Percentiles rank a stretch among this genome's conserved stretches.
These are phyloP conservation scores for Xerocomus tenax DNA, from an alignment of 1,284 basidiomycete species.

Conservation along the genomic window DNA sequence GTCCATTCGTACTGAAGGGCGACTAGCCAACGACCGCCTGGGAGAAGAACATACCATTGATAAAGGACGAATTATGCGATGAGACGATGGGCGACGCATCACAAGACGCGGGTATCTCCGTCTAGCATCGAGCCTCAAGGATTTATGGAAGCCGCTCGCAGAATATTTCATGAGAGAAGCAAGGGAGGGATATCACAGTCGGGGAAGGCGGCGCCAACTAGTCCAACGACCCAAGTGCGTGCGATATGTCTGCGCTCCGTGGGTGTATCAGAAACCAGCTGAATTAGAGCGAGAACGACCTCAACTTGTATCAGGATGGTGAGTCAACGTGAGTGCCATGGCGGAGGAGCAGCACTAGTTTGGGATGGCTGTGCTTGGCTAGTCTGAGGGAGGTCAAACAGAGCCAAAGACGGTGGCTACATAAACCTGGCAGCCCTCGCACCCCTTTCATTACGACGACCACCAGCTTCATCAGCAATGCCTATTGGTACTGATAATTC, in stretches of 20 bases:
- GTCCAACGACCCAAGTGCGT: slow-evolving; percentile 30
- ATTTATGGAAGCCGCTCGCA: slow-evolving; percentile 34
- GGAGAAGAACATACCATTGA: slow-evolving; percentile 21
- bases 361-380: slow-evolving; percentile 10
- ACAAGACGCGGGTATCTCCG: slow-evolving; percentile 37
- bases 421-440: slow-evolving; percentile 17
- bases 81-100: slow-evolving; percentile 34
- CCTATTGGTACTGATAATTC: slow-evolving; percentile 29
- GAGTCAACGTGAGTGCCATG: slow-evolving; percentile 15
- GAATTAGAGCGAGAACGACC: slow-evolving; percentile 42
- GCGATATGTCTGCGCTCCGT: too few relatives aligned
- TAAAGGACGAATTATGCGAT: slow-evolving; percentile 17
- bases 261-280: slow-evolving; percentile 33
- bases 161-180: slow-evolving; percentile 27
- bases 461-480: slow-evolving; percentile 26
- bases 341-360: not conserved
- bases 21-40: slow-evolving; percentile 22
- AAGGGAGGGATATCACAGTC: slow-evolving; percentile 25
- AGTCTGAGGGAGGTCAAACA: slow-evolving; percentile 19
- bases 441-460: slow-evolving; percentile 28
- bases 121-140: slow-evolving; percentile 44
- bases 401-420: slow-evolving; percentile 25
- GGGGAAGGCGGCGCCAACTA: slow-evolving; percentile 19
- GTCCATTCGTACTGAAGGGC: slow-evolving; percentile 16
- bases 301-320: slow-evolving; percentile 30